phyloP scores from a whole-genome alignment of 2,329 filamentous ascomycete genomes.

The Cladosporium sphaerospermum region DNA sequence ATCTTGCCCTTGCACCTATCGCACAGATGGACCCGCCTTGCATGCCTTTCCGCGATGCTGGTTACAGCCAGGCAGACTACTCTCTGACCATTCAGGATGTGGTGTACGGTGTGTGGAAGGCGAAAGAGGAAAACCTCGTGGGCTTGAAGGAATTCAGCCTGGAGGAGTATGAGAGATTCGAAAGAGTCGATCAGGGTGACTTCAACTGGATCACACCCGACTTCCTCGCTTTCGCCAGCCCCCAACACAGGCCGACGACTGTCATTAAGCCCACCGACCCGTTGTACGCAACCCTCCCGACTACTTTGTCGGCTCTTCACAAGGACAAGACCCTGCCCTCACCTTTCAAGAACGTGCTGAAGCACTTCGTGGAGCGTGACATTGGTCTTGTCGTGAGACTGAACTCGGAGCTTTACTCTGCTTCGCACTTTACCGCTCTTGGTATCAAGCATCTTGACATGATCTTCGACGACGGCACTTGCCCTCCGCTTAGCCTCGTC shows the following conservation, averaged over 20 bases:
- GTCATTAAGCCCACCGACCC: slow-evolving; percentile 68
- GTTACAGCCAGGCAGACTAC: slow-evolving; percentile 97
- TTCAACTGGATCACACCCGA: slow-evolving; percentile 98
- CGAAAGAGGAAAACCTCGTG: slow-evolving; percentile 90
- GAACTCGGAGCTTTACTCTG: slow-evolving; percentile 92
- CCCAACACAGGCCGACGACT: slow-evolving; percentile 71
- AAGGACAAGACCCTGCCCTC: slow-evolving; percentile 61
- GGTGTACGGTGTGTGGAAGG: slow-evolving; percentile 97
- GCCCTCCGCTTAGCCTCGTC: slow-evolving; percentile 81
- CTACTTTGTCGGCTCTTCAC: slow-evolving; percentile 66
- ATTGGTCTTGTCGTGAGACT: slow-evolving; percentile 90
- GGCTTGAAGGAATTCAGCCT: slow-evolving; percentile 90
- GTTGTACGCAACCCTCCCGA: slow-evolving; percentile 67
- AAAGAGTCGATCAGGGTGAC: slow-evolving; percentile 95
- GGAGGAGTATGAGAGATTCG: slow-evolving; percentile 93
- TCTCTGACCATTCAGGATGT: slow-evolving; percentile 93
- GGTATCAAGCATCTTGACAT: slow-evolving; percentile 96
- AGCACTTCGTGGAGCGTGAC: slow-evolving; percentile 79
- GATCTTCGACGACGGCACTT: slow-evolving; percentile 99
- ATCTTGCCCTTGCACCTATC: slow-evolving; percentile 89
- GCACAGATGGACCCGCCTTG: slow-evolving; percentile 93
- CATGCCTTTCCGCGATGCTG: slow-evolving; percentile 98
- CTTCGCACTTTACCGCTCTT: slow-evolving; percentile 92
- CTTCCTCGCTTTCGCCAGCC: slow-evolving; percentile 94
- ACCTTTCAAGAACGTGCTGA: slow-evolving; percentile 93